Conservation (phyloP, 2,329 filamentous ascomycete species). For the Metarhizium humberi region DNA sequence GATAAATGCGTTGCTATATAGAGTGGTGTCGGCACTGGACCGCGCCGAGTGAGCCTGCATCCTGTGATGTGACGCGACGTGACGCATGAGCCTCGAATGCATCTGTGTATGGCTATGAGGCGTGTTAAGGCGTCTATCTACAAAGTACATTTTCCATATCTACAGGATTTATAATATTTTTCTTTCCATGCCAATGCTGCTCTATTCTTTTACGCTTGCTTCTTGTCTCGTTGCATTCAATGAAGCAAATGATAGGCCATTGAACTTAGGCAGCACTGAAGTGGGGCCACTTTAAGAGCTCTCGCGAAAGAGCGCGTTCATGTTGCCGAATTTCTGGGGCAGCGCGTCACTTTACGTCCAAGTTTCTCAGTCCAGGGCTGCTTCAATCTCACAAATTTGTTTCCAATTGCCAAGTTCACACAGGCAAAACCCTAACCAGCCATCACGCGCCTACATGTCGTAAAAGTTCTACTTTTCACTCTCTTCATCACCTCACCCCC, state of each 20-base stretch:
- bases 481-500: background rate
- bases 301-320: slow-evolving; percentile 5
- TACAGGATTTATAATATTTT: too few relatives aligned
- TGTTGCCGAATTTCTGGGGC: background rate
- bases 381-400: background rate
- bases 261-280: background rate
- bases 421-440: too few relatives aligned
- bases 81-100: too few relatives aligned
- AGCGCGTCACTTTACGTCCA: background rate
- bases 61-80: background rate
- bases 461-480: background rate
- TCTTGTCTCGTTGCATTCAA: background rate
- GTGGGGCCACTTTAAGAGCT: slow-evolving; percentile 10
- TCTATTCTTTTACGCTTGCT: background rate
- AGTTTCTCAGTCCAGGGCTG: background rate
- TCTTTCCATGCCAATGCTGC: background rate
- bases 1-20: background rate
- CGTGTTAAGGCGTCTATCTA: too few relatives aligned
- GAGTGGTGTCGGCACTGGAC: background rate
- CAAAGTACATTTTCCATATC: too few relatives aligned
- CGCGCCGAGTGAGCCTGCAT: background rate
- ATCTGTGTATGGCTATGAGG: too few relatives aligned
- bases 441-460: background rate
- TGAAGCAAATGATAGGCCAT: background rate
- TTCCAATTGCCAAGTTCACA: too few relatives aligned